Percentiles rank a stretch among this genome's conserved stretches.
Evolutionary conservation across 2,329 filamentous ascomycete genomes (phyloP).

Genomic region (Penicillium sp.): DNA sequence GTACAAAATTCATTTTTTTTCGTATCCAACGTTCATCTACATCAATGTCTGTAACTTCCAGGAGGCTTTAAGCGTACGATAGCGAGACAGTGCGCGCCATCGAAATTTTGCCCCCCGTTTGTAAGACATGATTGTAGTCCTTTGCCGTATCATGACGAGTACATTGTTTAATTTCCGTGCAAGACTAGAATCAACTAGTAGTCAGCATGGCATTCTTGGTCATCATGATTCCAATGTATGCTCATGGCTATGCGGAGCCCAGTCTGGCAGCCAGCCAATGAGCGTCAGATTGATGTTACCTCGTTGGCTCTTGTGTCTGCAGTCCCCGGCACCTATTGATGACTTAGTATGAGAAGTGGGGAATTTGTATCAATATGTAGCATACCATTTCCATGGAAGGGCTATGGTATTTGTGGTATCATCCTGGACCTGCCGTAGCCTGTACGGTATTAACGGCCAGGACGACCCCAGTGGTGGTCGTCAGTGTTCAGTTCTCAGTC

Average conservation of each 20-base stretch:
- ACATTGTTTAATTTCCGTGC: background rate
- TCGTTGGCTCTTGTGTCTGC: background rate
- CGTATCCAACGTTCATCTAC: too few relatives aligned
- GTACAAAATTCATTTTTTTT: background rate
- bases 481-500: background rate
- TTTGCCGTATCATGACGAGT: background rate
- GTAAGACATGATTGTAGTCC: background rate
- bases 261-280: background rate
- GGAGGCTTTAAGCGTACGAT: background rate
- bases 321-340: background rate
- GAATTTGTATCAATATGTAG: background rate
- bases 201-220: background rate
- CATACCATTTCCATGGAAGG: background rate
- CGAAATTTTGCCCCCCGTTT: background rate
- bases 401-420: background rate
- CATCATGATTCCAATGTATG: background rate
- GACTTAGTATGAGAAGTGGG: background rate
- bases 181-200: background rate
- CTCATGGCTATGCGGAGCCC: background rate
- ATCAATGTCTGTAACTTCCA: background rate
- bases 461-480: background rate
- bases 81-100: background rate
- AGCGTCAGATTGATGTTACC: background rate
- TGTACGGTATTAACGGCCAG: background rate
- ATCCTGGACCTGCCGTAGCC: background rate